These are phyloP conservation scores for Aspergillus neoniger DNA, from an alignment of 2,329 filamentous ascomycete species.

Conservation along the genomic window DNA sequence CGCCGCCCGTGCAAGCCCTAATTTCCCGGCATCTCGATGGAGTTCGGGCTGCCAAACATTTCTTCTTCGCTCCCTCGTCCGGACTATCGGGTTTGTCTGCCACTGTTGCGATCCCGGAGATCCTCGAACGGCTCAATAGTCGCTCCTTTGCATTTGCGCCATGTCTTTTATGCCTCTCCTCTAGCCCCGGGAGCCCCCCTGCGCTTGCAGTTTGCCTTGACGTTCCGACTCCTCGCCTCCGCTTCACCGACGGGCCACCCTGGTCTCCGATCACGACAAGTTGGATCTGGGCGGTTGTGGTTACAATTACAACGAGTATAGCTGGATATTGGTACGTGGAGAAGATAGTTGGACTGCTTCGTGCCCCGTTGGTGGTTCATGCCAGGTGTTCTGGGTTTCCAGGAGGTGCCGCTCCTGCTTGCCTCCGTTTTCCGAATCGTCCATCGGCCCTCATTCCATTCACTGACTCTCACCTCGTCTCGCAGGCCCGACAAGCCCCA, in stretches of 20 bases:
- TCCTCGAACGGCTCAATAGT: constrained; percentile 14
- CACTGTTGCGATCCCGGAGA: constrained; percentile 4
- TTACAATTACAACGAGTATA: background rate
- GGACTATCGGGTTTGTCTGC: constrained; percentile 6
- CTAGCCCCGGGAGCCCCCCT: constrained; percentile 19
- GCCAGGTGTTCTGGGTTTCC: constrained; percentile 3
- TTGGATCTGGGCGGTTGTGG: background rate
- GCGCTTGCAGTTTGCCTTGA: constrained; percentile 21
- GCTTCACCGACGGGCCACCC: constrained; percentile 21
- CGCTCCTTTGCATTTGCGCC: constrained; percentile 9
- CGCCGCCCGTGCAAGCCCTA: constrained; percentile 38
- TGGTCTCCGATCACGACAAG: constrained; percentile 11
- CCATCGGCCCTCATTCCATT: constrained; percentile 9
- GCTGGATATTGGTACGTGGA: constrained; percentile 8
- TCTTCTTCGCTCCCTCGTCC: constrained; percentile 16
- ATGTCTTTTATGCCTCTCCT: constrained; percentile 14
- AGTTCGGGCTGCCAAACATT: constrained; percentile 24
- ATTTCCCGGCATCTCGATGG: constrained; percentile 32
- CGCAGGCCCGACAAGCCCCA: background rate
- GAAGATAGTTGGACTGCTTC: background rate
- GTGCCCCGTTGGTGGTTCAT: constrained; percentile 6
- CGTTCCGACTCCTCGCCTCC: constrained; percentile 22
- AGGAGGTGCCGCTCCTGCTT: constrained; percentile 15
- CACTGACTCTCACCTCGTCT: constrained; percentile 7
- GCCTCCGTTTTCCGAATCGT: constrained; percentile 11